These are phyloP conservation scores for Hygrophorus pudorinus DNA, from an alignment of 768 basidiomycete genomes.

Conservation along the genomic window DNA sequence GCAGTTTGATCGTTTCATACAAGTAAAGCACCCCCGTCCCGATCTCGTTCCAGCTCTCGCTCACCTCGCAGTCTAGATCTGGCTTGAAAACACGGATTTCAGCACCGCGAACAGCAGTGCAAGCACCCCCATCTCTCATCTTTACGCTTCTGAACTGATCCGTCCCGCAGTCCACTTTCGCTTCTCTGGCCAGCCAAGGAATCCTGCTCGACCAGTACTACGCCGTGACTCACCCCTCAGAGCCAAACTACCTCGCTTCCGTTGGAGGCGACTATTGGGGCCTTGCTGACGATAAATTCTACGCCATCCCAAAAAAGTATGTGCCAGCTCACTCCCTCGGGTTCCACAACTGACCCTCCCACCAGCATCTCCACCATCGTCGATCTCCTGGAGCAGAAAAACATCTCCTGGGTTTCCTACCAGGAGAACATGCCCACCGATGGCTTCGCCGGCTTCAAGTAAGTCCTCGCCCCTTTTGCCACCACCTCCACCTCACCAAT, in stretches of 20 bases:
- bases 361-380: slow-evolving; percentile 38
- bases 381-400: slow-evolving; percentile 48
- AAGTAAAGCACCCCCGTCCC: background rate
- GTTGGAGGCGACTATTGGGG: slow-evolving; percentile 48
- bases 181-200: slow-evolving; percentile 36
- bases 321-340: background rate
- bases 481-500: background rate
- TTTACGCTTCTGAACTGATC: background rate
- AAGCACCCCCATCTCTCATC: slow-evolving; percentile 5
- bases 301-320: slow-evolving; percentile 28
- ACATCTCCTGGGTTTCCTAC: slow-evolving; percentile 52
- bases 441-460: slow-evolving; percentile 34
- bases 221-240: slow-evolving; percentile 45
- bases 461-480: slow-evolving; percentile 8
- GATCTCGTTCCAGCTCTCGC: background rate
- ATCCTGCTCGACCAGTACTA: slow-evolving; percentile 37
- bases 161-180: slow-evolving; percentile 14
- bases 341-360: background rate
- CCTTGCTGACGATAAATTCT: slow-evolving; percentile 30
- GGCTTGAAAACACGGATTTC: slow-evolving; percentile 58
- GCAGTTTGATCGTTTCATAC: slow-evolving; percentile 2
- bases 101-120: slow-evolving; percentile 16
- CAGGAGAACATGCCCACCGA: slow-evolving; percentile 49
- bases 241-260: slow-evolving; percentile 49
- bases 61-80: slow-evolving; percentile 27